Percentiles rank a stretch among this genome's conserved stretches.
These are phyloP conservation scores for Fusarium abutilonis DNA, from an alignment of 2,329 filamentous ascomycete species.

Conservation along the genomic window DNA sequence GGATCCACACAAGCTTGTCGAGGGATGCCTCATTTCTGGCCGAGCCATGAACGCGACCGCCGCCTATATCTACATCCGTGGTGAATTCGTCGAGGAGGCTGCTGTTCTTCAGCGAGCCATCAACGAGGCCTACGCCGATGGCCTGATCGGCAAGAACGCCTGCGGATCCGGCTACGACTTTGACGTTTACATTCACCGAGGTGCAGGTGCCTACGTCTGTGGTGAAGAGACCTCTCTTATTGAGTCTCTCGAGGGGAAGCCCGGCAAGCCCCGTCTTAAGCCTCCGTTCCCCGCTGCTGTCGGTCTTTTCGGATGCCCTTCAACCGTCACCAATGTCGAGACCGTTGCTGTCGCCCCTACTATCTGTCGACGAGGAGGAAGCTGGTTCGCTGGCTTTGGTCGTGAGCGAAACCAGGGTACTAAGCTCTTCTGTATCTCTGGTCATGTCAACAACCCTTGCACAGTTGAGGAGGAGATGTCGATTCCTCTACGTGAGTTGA, in stretches of 20 bases:
- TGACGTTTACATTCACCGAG: constrained; percentile 95
- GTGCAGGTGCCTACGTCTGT: constrained; percentile 97
- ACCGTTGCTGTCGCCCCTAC: constrained; percentile 95
- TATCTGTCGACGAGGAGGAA: constrained; percentile 90
- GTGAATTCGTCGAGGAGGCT: constrained; percentile 97
- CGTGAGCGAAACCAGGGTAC: constrained; percentile 97
- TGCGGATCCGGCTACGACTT: constrained; percentile 98
- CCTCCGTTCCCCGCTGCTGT: constrained; percentile 97
- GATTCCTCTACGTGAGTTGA: constrained; percentile 93
- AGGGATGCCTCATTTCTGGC: constrained; percentile 94
- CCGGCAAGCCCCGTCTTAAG: constrained; percentile 98
- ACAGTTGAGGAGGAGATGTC: constrained; percentile 99
- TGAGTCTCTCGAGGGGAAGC: constrained; percentile 97
- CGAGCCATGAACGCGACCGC: constrained; percentile 99
- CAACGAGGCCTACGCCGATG: constrained; percentile 95
- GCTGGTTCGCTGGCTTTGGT: constrained; percentile 93
- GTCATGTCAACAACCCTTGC: constrained; percentile 97
- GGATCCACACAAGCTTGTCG: constrained; percentile 98
- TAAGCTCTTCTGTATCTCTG: constrained; percentile 98
- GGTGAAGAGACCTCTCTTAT: constrained; percentile 98
- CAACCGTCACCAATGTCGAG: constrained; percentile 98
- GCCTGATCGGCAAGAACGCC: constrained; percentile 97
- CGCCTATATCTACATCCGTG: constrained; percentile 99
- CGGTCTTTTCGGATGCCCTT: constrained; percentile 97
- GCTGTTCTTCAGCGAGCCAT: constrained; percentile 93